Percentiles rank a stretch among this genome's conserved stretches.
Evolutionary conservation across 1,284 basidiomycete genomes (phyloP).

Genomic region (Ustilago lituana): DNA sequence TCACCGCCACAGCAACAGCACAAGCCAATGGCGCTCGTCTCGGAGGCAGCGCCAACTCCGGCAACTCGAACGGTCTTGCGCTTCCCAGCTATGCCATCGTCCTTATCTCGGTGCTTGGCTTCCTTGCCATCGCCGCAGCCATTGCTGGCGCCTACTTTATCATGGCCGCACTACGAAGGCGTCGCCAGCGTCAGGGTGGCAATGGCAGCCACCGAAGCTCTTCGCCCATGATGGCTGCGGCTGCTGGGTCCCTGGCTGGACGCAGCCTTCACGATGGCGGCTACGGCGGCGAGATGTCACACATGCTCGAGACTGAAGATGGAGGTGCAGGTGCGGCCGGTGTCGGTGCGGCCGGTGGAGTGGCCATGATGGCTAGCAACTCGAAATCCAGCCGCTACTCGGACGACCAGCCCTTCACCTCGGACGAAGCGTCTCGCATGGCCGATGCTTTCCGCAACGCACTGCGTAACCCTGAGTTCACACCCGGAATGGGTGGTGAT

Average conservation of each 20-base stretch:
- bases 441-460: conserved; percentile 55
- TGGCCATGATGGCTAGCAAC: conserved; percentile 26
- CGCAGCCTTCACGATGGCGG: conserved; percentile 18
- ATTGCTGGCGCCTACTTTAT: conserved; percentile 50
- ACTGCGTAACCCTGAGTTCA: conserved; percentile 53
- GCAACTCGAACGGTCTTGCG: conserved; percentile 36
- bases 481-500: conserved; percentile 26
- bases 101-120: conserved; percentile 59
- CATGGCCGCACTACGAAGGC: conserved; percentile 48
- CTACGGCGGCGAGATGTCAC: conserved; percentile 32
- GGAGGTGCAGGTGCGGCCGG: conserved; percentile 13
- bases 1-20: conserved; percentile 57
- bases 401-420: conserved; percentile 49
- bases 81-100: conserved; percentile 59
- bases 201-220: conserved; percentile 43
- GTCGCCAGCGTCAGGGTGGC: conserved; percentile 30
- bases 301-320: conserved; percentile 39
- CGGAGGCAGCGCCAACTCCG: conserved; percentile 9
- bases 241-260: conserved; percentile 39
- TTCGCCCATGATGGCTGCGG: conserved; percentile 50
- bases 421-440: conserved; percentile 57
- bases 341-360: conserved; percentile 20
- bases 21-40: conserved; percentile 55
- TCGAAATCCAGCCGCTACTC: conserved; percentile 32
- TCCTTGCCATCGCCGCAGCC: conserved; percentile 50